phyloP scores from a whole-genome alignment of 2,329 filamentous ascomycete species.

The Aspergillus arachidicola region DNA sequence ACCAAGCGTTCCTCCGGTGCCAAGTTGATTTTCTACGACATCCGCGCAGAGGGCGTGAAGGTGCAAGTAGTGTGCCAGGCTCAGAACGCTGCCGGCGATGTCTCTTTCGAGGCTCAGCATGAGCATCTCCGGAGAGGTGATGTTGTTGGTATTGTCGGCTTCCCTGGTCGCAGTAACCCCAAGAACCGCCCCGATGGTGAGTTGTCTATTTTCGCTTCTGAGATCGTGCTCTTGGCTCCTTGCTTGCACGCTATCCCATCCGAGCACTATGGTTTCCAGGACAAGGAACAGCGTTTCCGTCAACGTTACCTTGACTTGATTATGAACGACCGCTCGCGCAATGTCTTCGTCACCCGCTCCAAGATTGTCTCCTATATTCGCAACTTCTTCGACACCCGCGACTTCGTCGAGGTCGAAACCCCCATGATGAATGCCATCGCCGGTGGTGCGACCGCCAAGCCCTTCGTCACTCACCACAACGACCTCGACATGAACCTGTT shows the following conservation, averaged over 20 bases:
- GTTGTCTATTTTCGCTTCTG: slow-evolving; percentile 87
- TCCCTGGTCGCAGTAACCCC: slow-evolving; percentile 81
- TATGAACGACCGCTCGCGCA: slow-evolving; percentile 86
- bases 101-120: slow-evolving; percentile 83
- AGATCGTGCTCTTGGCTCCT: slow-evolving; percentile 83
- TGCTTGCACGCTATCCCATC: slow-evolving; percentile 85
- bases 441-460: slow-evolving; percentile 91
- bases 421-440: slow-evolving; percentile 97
- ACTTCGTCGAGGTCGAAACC: slow-evolving; percentile 94
- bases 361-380: slow-evolving; percentile 90
- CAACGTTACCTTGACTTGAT: slow-evolving; percentile 94
- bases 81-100: slow-evolving; percentile 70
- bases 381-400: slow-evolving; percentile 80
- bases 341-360: slow-evolving; percentile 81
- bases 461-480: slow-evolving; percentile 95
- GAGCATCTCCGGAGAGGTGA: slow-evolving; percentile 87
- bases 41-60: slow-evolving; percentile 73
- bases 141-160: slow-evolving; percentile 85
- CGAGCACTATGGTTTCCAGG: slow-evolving; percentile 93
- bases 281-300: slow-evolving; percentile 89
- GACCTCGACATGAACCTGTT: slow-evolving; percentile 93
- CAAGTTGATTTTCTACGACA: slow-evolving; percentile 91
- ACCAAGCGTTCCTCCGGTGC: slow-evolving; percentile 78
- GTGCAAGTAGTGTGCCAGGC: slow-evolving; percentile 92
- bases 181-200: slow-evolving; percentile 89